A percentile compares a stretch with the other conserved stretches of the same genome.
phyloP scores from a whole-genome alignment of 768 basidiomycete genomes.

The Crucibulum laeve region DNA sequence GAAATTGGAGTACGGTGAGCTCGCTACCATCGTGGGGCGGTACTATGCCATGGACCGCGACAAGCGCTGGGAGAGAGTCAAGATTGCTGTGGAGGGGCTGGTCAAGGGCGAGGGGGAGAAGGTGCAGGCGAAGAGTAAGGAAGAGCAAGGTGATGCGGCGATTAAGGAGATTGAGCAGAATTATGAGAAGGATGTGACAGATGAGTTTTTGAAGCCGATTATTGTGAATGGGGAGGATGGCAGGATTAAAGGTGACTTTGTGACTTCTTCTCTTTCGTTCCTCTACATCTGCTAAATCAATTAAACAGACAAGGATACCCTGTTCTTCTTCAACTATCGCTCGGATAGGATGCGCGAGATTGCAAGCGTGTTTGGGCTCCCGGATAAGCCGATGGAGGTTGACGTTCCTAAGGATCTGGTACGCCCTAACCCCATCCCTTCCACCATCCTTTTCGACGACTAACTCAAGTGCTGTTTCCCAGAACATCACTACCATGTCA shows the following conservation, averaged over 20 bases:
- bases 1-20: conserved; percentile 72
- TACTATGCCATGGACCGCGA: conserved; percentile 99
- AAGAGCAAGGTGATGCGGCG: conserved; percentile 48
- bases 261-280: background rate
- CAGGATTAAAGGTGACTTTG: conserved; percentile 67
- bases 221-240: conserved; percentile 78
- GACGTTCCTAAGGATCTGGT: conserved; percentile 79
- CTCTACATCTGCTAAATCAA: background rate
- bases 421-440: conserved; percentile 16
- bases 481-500: conserved; percentile 93
- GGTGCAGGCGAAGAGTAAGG: too few species aligned
- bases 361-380: conserved; percentile 70
- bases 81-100: conserved; percentile 84
- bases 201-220: conserved; percentile 95
- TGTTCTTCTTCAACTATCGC: conserved; percentile 98
- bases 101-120: conserved; percentile 64
- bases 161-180: conserved; percentile 69
- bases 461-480: background rate
- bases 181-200: conserved; percentile 84
- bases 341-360: conserved; percentile 97
- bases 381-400: conserved; percentile 82
- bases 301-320: conserved; percentile 68
- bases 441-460: background rate
- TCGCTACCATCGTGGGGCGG: conserved; percentile 82
- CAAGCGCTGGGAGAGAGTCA: conserved; percentile 93